Percentiles rank a stretch among this genome's conserved stretches.
These are phyloP conservation scores for Miscanthus sacchariflorus DNA, from an alignment of 202 grass and related monocot species.

Conservation along the genomic window DNA sequence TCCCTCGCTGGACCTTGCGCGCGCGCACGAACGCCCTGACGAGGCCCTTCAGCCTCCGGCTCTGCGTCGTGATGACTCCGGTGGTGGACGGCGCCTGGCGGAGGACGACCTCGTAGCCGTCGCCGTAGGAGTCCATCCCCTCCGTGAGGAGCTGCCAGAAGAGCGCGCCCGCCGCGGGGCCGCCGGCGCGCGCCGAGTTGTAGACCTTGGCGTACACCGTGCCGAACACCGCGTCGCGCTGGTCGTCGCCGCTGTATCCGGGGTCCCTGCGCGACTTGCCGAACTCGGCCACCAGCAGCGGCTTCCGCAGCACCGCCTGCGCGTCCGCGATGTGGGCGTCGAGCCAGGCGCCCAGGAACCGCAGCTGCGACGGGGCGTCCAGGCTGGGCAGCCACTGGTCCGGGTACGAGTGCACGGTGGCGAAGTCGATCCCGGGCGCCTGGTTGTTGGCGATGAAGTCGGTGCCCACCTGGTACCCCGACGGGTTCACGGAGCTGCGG, in stretches of 20 bases:
- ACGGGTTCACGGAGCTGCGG: conserved; percentile 55
- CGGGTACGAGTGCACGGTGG: conserved; percentile 92
- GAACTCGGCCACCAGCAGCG: conserved; percentile 89
- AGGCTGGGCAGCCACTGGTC: conserved; percentile 75
- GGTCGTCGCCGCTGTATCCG: conserved; percentile 48
- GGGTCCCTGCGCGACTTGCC: conserved; percentile 80
- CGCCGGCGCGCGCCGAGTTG: conserved; percentile 64
- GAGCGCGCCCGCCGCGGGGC: conserved; percentile 61
- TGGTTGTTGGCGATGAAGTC: conserved; percentile 96
- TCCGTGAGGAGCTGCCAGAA: conserved; percentile 91
- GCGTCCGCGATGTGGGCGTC: conserved; percentile 81
- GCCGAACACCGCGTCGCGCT: conserved; percentile 71
- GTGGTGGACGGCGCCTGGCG: conserved; percentile 66
- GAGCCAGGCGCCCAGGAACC: conserved; percentile 78
- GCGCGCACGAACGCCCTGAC: conserved; percentile 49
- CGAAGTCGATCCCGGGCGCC: conserved; percentile 77
- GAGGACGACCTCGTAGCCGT: conserved; percentile 91
- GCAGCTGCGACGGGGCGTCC: conserved; percentile 61
- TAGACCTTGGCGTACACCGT: conserved; percentile 79
- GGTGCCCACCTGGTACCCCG: conserved; percentile 65
- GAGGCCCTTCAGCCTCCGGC: conserved; percentile 63
- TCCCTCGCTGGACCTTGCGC: conserved; percentile 37
- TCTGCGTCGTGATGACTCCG: conserved; percentile 66
- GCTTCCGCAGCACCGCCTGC: conserved; percentile 59
- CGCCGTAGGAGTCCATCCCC: conserved; percentile 88